These are phyloP conservation scores for Pichia heedii DNA, from an alignment of 805 yeast species.

Conservation along the genomic window DNA sequence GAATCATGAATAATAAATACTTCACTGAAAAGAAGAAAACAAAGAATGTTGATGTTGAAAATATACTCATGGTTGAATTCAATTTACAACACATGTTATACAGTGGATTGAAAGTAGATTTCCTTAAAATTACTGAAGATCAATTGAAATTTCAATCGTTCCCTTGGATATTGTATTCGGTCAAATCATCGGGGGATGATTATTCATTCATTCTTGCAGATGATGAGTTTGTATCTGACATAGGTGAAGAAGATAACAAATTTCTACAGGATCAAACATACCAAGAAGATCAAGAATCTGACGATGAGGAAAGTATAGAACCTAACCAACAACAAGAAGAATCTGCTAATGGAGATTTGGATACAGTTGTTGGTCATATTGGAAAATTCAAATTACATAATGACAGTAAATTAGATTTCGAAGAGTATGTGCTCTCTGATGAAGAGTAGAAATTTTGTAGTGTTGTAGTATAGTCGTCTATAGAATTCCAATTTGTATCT, in stretches of 20 bases:
- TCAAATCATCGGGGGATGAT: constrained; percentile 26
- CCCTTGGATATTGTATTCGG: constrained; percentile 69
- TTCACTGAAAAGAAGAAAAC: neutral
- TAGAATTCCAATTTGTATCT: too few relatives aligned
- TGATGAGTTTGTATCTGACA: constrained; percentile 15
- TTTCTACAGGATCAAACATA: neutral
- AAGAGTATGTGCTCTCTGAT: constrained; percentile 22
- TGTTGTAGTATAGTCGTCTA: too few relatives aligned
- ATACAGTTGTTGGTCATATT: constrained; percentile 10
- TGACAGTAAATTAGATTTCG: constrained; percentile 12
- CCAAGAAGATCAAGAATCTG: neutral
- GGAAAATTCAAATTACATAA: neutral
- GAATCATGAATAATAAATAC: constrained; percentile 16
- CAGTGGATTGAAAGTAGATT: constrained; percentile 60
- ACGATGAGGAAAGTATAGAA: neutral
- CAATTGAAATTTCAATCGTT: constrained; percentile 49
- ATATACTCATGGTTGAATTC: constrained; percentile 29
- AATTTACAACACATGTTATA: constrained; percentile 56
- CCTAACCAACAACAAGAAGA: neutral
- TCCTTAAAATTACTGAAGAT: constrained; percentile 56
- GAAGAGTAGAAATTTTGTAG: constrained; percentile 1
- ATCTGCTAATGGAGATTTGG: constrained; percentile 1
- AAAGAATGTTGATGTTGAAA: constrained; percentile 3
- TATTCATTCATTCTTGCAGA: constrained; percentile 22
- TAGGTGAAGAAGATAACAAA: constrained; percentile 2